These are phyloP conservation scores for Bretschneidera sinensis DNA, from an alignment of 345 rosid species.

Conservation along the genomic window DNA sequence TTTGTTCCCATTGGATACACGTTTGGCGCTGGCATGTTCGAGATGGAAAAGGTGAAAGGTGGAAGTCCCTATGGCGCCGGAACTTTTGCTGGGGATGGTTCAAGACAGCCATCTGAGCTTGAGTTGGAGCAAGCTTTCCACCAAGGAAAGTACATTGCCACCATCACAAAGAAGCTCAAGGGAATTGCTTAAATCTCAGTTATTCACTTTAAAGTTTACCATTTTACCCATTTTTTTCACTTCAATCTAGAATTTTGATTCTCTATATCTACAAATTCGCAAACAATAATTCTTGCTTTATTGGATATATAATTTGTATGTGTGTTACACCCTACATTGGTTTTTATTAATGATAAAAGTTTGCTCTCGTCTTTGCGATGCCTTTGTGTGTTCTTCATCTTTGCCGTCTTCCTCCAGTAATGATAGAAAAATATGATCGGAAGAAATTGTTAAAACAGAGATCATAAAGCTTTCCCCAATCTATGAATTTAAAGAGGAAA, in stretches of 20 bases:
- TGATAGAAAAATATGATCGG: too few relatives aligned
- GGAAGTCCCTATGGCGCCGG: constrained; percentile 98
- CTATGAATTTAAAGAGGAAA: too few relatives aligned
- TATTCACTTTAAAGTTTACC: constrained; percentile 3
- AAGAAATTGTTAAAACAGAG: too few relatives aligned
- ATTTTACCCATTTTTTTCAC: constrained; percentile 1
- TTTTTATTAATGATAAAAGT: constrained; percentile 20
- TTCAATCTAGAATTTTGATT: constrained; percentile 13
- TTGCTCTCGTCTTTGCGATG: background rate
- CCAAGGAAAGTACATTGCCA: constrained; percentile 90
- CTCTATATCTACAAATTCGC: constrained; percentile 13
- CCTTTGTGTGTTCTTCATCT: too few relatives aligned
- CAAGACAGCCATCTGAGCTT: constrained; percentile 77
- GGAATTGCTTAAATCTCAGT: constrained; percentile 34
- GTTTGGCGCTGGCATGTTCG: constrained; percentile 96
- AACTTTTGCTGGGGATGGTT: constrained; percentile 86
- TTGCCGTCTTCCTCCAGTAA: too few relatives aligned
- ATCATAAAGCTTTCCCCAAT: too few relatives aligned
- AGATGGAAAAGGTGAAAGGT: constrained; percentile 89
- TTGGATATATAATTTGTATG: constrained; percentile 16
- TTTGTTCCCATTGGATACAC: constrained; percentile 93
- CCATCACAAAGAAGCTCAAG: constrained; percentile 87
- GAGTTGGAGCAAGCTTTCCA: constrained; percentile 89
- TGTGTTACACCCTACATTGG: constrained; percentile 18
- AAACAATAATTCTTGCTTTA: constrained; percentile 23